Evolutionary conservation across 257 asterid genomes (phyloP), one percentile per base, ranked within the genome.

Genomic region (Solanum paucissectum): DNA sequence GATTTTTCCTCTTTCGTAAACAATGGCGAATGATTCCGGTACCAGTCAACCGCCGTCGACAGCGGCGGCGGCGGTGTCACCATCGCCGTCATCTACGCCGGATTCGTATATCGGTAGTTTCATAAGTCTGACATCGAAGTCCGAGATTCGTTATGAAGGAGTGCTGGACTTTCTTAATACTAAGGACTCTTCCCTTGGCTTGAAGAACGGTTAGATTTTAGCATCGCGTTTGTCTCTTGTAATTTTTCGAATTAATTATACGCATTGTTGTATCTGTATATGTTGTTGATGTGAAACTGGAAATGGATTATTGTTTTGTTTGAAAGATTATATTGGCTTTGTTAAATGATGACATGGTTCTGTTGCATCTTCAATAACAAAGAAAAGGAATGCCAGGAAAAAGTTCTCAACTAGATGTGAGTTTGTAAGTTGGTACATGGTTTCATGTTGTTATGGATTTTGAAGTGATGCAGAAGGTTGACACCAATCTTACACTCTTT

Each of bases 131-230:
- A 91, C 89, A 42, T 94, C 98, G 5, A 94, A 94, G 94, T 91
- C 87, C 85, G 98, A 94, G 93, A 93, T 95, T 91, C 98, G 98
- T 72, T 94, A 94, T 87, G 98, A 95, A 89, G 98, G 98, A 71
- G 83, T 93, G 58, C 92, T 94, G 1, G 93, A 91, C 89, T 85
- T 69, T 86, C 97, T 95, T 85, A 92, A 95, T 88, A 92, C 97
- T 32, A 91, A 91, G 9, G 96, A 94, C 91, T 92, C 96, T 84
- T 91, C 95, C 32, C 89, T 95, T 86, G 97, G 94, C 90, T 96
- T 95, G 88, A 93, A 93, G 88, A 93, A 92, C 89, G 98, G 98
- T 94, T 89, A 62, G 29, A 77, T 87, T 86, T 21, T 25, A 20
- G 73, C 42, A n/a, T 8, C 52, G 75, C 60, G 36, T 74, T 74